Evolutionary conservation across 2,329 filamentous ascomycete species (phyloP).

Genomic region (Colletotrichum eleusines): DNA sequence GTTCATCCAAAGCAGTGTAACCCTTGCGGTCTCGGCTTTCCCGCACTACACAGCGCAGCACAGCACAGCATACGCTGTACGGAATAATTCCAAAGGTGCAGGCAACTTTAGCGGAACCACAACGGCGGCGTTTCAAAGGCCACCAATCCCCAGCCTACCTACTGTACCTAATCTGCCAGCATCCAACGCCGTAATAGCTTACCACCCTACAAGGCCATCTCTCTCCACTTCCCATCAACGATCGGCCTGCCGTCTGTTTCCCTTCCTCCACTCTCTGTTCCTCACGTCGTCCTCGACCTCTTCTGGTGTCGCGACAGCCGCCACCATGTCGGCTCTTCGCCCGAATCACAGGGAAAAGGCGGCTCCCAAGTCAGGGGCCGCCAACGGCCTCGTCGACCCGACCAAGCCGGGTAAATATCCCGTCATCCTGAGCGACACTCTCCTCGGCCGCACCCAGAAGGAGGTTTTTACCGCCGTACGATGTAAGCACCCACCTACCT

Average conservation of each 20-base stretch:
- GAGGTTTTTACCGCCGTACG: conserved; percentile 71
- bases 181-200: not conserved
- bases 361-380: conserved; percentile 30
- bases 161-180: not conserved
- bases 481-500: conserved; percentile 59
- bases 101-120: conserved; percentile 29
- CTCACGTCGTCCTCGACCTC: conserved; percentile 4
- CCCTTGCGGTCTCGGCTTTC: conserved; percentile 38
- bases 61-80: conserved; percentile 6
- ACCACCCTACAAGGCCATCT: conserved; percentile 11
- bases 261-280: conserved; percentile 3
- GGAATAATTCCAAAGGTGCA: conserved; percentile 26
- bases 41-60: conserved; percentile 11
- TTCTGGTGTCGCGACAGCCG: conserved; percentile 13
- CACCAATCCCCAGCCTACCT: conserved; percentile 1
- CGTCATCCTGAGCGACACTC: conserved; percentile 71
- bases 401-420: conserved; percentile 72
- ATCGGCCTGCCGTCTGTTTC: conserved; percentile 10
- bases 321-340: conserved; percentile 42
- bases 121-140: conserved; percentile 9
- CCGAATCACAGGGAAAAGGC: conserved; percentile 43
- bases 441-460: conserved; percentile 67
- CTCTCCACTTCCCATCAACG: conserved; percentile 35
- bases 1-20: conserved; percentile 32
- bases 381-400: conserved; percentile 64